Conservation (phyloP, 2,329 filamentous ascomycete genomes). For the Diaporthe vaccinii region DNA sequence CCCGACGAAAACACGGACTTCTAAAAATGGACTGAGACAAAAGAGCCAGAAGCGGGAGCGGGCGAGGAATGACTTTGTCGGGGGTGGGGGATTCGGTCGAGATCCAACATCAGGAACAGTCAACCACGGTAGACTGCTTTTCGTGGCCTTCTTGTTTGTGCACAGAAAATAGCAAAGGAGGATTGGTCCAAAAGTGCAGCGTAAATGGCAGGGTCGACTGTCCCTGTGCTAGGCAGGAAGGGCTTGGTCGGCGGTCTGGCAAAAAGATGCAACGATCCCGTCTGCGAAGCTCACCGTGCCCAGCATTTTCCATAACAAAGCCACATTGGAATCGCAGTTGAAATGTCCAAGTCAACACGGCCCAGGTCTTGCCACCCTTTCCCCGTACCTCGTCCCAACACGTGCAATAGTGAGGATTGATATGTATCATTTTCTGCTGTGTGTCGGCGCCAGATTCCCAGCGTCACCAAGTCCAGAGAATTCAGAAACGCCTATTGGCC, state of each 20-base stretch:
- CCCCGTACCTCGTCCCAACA: background rate
- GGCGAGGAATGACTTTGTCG: background rate
- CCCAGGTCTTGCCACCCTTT: background rate
- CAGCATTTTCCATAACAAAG: background rate
- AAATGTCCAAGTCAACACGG: background rate
- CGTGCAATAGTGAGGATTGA: background rate
- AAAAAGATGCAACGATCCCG: background rate
- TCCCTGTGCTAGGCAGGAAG: background rate
- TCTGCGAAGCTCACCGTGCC: background rate
- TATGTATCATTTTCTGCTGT: background rate
- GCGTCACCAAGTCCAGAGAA: background rate
- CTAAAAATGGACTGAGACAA: conserved; percentile 13
- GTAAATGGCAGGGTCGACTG: background rate
- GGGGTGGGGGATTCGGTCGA: background rate
- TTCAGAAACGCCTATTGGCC: background rate
- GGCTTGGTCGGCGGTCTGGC: background rate
- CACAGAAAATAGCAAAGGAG: background rate
- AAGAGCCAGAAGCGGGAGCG: conserved; percentile 15
- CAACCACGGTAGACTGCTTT: background rate
- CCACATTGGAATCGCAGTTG: background rate
- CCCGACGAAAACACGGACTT: background rate
- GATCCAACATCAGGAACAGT: no score
- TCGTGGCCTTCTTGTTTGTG: background rate
- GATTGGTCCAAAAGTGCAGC: background rate
- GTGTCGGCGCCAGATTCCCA: background rate